These are phyloP conservation scores for Kluyveromyces dobzhanskii DNA, from an alignment of 805 yeast species.

Conservation along the genomic window DNA sequence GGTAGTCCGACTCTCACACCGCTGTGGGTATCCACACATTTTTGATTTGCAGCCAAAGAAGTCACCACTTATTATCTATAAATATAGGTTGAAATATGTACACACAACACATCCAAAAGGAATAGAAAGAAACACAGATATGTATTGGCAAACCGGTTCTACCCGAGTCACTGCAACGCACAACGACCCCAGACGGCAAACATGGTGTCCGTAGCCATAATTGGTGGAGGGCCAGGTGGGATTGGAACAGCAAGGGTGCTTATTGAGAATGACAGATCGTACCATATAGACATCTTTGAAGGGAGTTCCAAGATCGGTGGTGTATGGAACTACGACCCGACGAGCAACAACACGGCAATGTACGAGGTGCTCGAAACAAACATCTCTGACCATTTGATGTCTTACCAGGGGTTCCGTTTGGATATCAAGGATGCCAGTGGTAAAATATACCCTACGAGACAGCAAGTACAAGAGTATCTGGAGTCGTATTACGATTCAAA, in stretches of 20 bases:
- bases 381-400: slow-evolving; percentile 59
- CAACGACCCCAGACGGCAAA: no score
- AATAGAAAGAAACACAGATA: no score
- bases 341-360: slow-evolving; percentile 34
- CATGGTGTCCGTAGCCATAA: slow-evolving; percentile 40
- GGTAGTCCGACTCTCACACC: no score
- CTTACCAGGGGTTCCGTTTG: slow-evolving; percentile 46
- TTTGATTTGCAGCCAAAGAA: no score
- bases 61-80: no score
- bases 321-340: slow-evolving; percentile 53
- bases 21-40: no score
- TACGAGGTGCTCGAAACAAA: slow-evolving; percentile 66
- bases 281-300: slow-evolving; percentile 53
- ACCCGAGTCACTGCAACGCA: no score
- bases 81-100: no score
- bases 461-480: slow-evolving; percentile 55
- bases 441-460: slow-evolving; percentile 45
- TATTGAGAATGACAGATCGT: slow-evolving; percentile 38
- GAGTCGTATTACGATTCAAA: not conserved
- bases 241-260: slow-evolving; percentile 59
- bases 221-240: slow-evolving; percentile 79
- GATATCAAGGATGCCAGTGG: slow-evolving; percentile 33
- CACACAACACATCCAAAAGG: no score
- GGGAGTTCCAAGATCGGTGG: slow-evolving; percentile 61
- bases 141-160: no score